Evolutionary conservation across 345 rosid genomes (phyloP).

Genomic region (Trapa incisa): DNA sequence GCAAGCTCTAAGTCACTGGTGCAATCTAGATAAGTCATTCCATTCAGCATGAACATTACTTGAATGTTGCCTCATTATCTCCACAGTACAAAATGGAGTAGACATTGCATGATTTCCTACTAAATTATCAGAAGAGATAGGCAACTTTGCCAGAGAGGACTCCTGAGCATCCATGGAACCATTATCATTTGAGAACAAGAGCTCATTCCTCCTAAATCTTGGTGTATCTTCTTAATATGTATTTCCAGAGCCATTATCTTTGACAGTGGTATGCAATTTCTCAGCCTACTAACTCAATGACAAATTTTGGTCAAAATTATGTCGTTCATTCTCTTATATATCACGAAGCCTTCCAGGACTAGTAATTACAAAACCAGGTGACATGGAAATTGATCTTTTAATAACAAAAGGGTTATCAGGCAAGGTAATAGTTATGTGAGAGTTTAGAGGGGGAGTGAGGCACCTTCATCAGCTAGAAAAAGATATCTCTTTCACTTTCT

Average conservation of each 20-base stretch:
- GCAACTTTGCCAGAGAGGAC: slow-evolving; percentile 16
- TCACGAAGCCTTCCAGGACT: slow-evolving; percentile 27
- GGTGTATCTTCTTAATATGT: slow-evolving; percentile 1
- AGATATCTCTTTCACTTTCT: slow-evolving; percentile 96
- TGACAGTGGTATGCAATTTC: slow-evolving; percentile 16
- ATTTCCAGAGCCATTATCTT: slow-evolving; percentile 11
- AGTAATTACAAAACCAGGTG: slow-evolving; percentile 62
- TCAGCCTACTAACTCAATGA: slow-evolving; percentile 16
- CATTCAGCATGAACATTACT: slow-evolving; percentile 13
- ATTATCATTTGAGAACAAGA: slow-evolving; percentile 6
- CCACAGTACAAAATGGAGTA: slow-evolving; percentile 12
- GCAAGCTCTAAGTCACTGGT: slow-evolving; percentile 1
- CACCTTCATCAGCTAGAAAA: slow-evolving; percentile 95
- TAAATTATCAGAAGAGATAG: slow-evolving; percentile 5
- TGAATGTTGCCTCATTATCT: slow-evolving; percentile 14
- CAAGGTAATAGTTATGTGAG: slow-evolving; percentile 78
- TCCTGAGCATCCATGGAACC: slow-evolving; percentile 23
- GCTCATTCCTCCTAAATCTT: neutral
- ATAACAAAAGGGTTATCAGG: slow-evolving; percentile 65
- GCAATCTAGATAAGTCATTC: slow-evolving; percentile 13
- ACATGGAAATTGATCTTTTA: slow-evolving; percentile 75
- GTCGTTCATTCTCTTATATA: slow-evolving; percentile 28
- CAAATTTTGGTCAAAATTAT: slow-evolving; percentile 20
- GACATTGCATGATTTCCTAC: slow-evolving; percentile 7
- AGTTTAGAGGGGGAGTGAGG: slow-evolving; percentile 76